Percentiles rank a stretch among this genome's conserved stretches.
Conservation (phyloP, 1,284 basidiomycete genomes). For the Cryptococcus sp. region DNA sequence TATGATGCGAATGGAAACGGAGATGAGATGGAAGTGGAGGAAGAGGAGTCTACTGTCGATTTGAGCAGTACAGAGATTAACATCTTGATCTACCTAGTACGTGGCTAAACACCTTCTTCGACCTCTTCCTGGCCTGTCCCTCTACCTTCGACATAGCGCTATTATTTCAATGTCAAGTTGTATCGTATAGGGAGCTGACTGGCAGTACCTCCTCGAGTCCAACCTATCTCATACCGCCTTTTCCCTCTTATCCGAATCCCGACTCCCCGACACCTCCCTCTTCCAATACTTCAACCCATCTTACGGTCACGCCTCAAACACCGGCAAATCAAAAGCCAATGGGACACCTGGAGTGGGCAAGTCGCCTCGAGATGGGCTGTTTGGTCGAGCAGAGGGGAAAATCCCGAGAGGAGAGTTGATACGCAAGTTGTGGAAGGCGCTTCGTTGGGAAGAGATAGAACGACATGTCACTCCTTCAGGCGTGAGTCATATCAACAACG, state of each 20-base stretch:
- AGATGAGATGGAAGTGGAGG: conserved; percentile 18
- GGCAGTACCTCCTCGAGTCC: conserved; percentile 42
- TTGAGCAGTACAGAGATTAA: conserved; percentile 42
- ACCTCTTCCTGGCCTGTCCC: no score
- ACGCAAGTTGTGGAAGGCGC: conserved; percentile 39
- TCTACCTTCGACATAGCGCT: no score
- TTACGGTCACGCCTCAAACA: conserved; percentile 9
- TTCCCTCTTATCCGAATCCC: conserved; percentile 36
- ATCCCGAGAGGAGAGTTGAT: conserved; percentile 40
- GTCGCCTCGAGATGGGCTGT: conserved; percentile 13
- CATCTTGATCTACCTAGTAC: conserved; percentile 40
- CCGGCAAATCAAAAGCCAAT: conserved; percentile 8
- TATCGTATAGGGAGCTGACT: neutral
- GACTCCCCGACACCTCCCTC: conserved; percentile 32
- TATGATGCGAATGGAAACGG: conserved; percentile 8
- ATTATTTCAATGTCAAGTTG: no score
- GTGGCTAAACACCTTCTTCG: conserved; percentile 10
- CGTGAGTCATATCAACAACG: no score
- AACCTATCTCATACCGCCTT: conserved; percentile 44
- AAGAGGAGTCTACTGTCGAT: conserved; percentile 16
- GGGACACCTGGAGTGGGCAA: conserved; percentile 9
- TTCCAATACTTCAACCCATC: conserved; percentile 40
- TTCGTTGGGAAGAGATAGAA: conserved; percentile 43
- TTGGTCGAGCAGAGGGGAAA: conserved; percentile 22
- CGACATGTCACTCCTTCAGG: conserved; percentile 27